These are phyloP conservation scores for Terana coerulea DNA, from an alignment of 768 basidiomycete species.

Conservation along the genomic window DNA sequence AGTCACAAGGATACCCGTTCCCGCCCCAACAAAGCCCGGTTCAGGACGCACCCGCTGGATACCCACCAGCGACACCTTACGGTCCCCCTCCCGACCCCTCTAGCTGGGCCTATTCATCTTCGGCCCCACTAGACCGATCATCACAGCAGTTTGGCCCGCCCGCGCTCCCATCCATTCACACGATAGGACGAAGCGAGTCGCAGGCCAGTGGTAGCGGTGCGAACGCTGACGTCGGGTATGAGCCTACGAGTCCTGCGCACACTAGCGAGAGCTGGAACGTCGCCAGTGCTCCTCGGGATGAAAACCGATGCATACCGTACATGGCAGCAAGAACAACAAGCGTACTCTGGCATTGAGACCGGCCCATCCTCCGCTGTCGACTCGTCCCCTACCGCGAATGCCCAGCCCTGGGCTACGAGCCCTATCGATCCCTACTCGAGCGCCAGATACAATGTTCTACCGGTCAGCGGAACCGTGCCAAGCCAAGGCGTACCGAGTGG, in stretches of 20 bases:
- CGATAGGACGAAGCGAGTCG: conserved; percentile 36
- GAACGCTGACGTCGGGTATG: conserved; percentile 1
- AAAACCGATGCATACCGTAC: conserved; percentile 19
- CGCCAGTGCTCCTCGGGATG: conserved; percentile 19
- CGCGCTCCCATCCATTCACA: conserved; percentile 50
- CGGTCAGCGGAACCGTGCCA: conserved; percentile 17
- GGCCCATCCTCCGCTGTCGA: conserved; percentile 13
- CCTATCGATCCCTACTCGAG: conserved; percentile 8
- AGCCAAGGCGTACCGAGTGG: conserved; percentile 6
- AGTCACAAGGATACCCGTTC: conserved; percentile 41
- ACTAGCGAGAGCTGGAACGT: conserved; percentile 20
- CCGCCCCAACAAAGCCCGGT: conserved; percentile 37
- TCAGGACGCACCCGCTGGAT: conserved; percentile 36
- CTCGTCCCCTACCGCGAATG: not conserved
- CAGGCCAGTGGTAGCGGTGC: conserved; percentile 5
- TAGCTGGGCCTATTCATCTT: conserved; percentile 51
- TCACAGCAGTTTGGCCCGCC: conserved; percentile 47
- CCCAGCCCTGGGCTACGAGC: conserved; percentile 10
- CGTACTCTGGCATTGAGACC: conserved; percentile 18
- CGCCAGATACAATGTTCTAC: conserved; percentile 13
- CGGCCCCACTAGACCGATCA: conserved; percentile 31
- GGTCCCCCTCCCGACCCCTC: conserved; percentile 41
- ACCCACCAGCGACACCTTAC: conserved; percentile 38
- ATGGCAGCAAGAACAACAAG: conserved; percentile 21
- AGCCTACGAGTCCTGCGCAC: conserved; percentile 11